phyloP scores from a whole-genome alignment of 1,284 basidiomycete genomes.

The Cystobasidium slooffiae region DNA sequence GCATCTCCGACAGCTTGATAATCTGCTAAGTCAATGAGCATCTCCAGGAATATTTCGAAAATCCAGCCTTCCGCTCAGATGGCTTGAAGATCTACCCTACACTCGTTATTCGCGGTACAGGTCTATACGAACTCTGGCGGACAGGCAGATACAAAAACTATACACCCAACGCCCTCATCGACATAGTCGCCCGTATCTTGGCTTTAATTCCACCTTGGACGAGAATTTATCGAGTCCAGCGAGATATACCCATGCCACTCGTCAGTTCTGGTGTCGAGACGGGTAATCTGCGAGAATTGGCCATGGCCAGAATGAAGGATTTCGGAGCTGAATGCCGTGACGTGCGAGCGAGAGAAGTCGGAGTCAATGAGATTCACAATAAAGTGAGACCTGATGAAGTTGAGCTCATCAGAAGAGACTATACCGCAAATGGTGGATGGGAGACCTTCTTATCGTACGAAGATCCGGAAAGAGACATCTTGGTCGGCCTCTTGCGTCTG shows the following conservation, averaged over 20 bases:
- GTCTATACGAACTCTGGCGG: conserved; percentile 62
- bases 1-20: not conserved
- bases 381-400: conserved; percentile 91
- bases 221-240: conserved; percentile 93
- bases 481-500: conserved; percentile 88
- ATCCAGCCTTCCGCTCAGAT: conserved; percentile 94
- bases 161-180: conserved; percentile 95
- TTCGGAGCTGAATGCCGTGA: conserved; percentile 98
- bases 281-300: conserved; percentile 94
- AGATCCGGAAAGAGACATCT: conserved; percentile 94
- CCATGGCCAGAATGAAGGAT: conserved; percentile 97
- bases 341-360: conserved; percentile 96
- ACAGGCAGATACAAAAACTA: conserved; percentile 75
- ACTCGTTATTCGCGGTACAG: conserved; percentile 95
- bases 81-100: conserved; percentile 99
- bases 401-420: conserved; percentile 95
- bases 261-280: conserved; percentile 98
- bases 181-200: conserved; percentile 93
- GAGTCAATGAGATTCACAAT: conserved; percentile 98
- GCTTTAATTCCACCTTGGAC: conserved; percentile 99
- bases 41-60: conserved; percentile 83
- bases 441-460: conserved; percentile 99
- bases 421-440: conserved; percentile 93
- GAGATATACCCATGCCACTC: conserved; percentile 93
- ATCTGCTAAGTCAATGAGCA: not conserved